Evolutionary conservation across 2,329 filamentous ascomycete species (phyloP), one percentile per base, ranked within the genome.

Genomic region (Clonostachys sp.): DNA sequence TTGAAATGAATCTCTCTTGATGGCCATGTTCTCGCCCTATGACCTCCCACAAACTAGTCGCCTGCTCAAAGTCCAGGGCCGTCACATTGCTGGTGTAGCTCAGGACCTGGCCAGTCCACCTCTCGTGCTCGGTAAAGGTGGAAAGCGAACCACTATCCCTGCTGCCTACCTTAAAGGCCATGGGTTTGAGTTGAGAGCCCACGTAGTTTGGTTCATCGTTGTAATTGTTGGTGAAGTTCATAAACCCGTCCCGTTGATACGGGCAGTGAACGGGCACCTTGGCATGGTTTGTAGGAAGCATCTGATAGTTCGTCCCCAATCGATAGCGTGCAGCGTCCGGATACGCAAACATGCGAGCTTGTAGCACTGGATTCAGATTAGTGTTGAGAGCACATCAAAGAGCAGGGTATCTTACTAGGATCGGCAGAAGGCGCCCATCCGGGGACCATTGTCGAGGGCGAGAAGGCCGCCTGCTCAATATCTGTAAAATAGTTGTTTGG

Each of bases 1-100:
- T 4, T 80, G 64, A 16, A 38, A 86, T 64, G 49, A 83, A 81
- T 59, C 81, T 80, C 3, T 80, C 73, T 62, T 85, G 81, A 59
- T 84, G 81, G 4, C 79, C 81, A 4, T 64, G 54, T 3, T 69
- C 68, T 20, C 64, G 65, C 42, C 74, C 75, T 4, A 75, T 62
- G 16, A 75, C 70, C 41, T 71, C 57, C 75, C 75, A 81, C 13
- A 80, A 64, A 5, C 61, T 66, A 44, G 64, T 65, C 17, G 73
- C 65, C 57, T 79, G 75, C 45, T 66, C 72, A 53, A 73, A 81
- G 57, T 81, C 78, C 20, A 71, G 66, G 17, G 72, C 68, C 5
- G 62, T 68, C 20, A 79, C 61, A 30, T 73, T 70, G 13, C 64
- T 67, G 51, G 65, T 66, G 61, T 74, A 75, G 9, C 67, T 66